A percentile compares a stretch with the other conserved stretches of the same genome.
These are phyloP conservation scores for Zea luxurians DNA, from an alignment of 176 grass and related monocot species.

Conservation along the genomic window DNA sequence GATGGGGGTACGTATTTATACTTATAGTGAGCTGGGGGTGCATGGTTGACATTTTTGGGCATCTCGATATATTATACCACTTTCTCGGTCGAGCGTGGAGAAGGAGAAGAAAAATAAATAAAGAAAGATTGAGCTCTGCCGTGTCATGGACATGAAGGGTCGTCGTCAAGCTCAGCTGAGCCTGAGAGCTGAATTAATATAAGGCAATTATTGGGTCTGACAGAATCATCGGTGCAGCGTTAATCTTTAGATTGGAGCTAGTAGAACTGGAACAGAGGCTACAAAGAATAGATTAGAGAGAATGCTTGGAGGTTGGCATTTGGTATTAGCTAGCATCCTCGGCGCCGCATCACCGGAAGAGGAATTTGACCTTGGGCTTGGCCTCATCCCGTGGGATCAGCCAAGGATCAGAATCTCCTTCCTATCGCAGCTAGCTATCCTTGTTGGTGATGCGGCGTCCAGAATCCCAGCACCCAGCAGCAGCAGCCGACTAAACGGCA, in stretches of 20 bases:
- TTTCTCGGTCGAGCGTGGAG: background rate
- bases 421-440: too few relatives aligned
- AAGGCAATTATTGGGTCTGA: constrained; percentile 1
- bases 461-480: background rate
- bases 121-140: background rate
- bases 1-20: background rate
- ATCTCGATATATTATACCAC: background rate
- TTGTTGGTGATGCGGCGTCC: background rate
- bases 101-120: background rate
- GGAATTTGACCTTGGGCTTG: background rate
- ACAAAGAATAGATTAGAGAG: background rate
- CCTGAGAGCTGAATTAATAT: constrained; percentile 9
- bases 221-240: background rate
- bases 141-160: background rate
- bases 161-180: background rate
- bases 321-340: background rate
- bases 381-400: constrained; percentile 38
- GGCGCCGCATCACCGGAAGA: constrained; percentile 56
- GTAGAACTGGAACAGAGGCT: too few relatives aligned
- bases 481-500: background rate
- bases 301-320: background rate
- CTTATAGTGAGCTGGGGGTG: background rate
- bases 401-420: constrained; percentile 32
- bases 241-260: background rate
- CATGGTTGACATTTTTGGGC: background rate